phyloP scores from a whole-genome alignment of 495 filamentous ascomycete genomes.

The Staphylotrichum tortipilum region DNA sequence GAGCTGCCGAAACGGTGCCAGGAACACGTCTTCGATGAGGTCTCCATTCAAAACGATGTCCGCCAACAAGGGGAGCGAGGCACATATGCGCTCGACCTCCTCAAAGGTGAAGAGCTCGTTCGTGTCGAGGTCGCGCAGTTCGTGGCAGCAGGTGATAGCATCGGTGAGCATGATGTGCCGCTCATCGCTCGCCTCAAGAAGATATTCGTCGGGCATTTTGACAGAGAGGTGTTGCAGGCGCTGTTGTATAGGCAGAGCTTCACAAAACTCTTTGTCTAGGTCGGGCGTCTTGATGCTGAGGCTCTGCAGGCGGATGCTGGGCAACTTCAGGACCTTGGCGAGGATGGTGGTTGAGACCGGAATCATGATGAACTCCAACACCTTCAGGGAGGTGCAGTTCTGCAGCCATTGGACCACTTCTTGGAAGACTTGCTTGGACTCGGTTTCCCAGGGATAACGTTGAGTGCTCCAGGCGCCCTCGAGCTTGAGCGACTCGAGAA shows the following conservation, averaged over 20 bases:
- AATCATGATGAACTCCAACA: conserved; percentile 45
- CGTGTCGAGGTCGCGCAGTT: conserved; percentile 23
- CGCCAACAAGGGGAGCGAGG: conserved; percentile 41
- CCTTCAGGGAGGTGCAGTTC: conserved; percentile 45
- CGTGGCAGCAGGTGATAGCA: conserved; percentile 35
- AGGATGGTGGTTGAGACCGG: conserved; percentile 43
- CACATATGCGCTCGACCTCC: conserved; percentile 7
- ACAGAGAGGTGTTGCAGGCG: conserved; percentile 29
- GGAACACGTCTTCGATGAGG: conserved; percentile 44
- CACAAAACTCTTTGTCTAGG: conserved; percentile 11
- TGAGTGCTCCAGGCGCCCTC: background rate
- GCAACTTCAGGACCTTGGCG: conserved; percentile 37
- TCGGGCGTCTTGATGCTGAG: conserved; percentile 17
- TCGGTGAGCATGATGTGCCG: conserved; percentile 35
- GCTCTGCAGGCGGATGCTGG: conserved; percentile 19
- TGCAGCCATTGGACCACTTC: conserved; percentile 47
- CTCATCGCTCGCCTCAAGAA: conserved; percentile 26
- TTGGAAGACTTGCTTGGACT: conserved; percentile 40
- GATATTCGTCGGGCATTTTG: conserved; percentile 44
- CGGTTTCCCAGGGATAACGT: conserved; percentile 30
- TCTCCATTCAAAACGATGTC: conserved; percentile 48
- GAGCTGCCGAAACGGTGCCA: conserved; percentile 28
- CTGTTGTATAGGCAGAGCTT: conserved; percentile 19
- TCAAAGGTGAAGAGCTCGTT: conserved; percentile 13
- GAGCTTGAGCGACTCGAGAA: conserved; percentile 33